A percentile compares a stretch with the other conserved stretches of the same genome.
Evolutionary conservation across 2,329 filamentous ascomycete species (phyloP).

Genomic region (Neofusicoccum laricinum): DNA sequence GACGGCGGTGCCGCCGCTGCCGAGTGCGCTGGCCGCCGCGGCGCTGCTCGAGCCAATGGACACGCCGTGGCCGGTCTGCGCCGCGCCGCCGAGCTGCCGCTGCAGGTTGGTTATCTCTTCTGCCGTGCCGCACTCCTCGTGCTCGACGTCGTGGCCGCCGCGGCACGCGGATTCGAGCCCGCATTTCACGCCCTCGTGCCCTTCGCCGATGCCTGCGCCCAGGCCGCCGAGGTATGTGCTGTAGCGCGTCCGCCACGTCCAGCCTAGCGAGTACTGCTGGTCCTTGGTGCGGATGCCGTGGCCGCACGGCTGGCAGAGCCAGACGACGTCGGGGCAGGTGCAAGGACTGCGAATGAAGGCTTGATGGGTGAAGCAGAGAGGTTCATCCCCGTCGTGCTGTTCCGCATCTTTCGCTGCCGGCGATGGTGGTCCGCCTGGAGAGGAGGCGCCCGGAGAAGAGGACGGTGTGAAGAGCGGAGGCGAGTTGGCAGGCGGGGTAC

Average conservation of each 20-base stretch:
- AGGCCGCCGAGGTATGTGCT: constrained; percentile 73
- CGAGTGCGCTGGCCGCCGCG: neutral
- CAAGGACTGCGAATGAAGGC: constrained; percentile 57
- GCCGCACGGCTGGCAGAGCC: constrained; percentile 84
- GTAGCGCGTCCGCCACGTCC: constrained; percentile 87
- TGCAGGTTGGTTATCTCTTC: neutral
- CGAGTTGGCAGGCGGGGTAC: constrained; percentile 13
- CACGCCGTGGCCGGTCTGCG: neutral
- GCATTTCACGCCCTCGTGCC: constrained; percentile 83
- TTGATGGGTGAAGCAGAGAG: constrained; percentile 41
- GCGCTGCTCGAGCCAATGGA: neutral
- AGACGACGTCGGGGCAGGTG: constrained; percentile 63
- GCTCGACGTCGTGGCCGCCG: constrained; percentile 72
- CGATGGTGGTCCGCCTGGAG: neutral
- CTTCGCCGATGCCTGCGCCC: constrained; percentile 84
- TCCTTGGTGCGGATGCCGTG: constrained; percentile 62
- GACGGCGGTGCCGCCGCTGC: constrained; percentile 30
- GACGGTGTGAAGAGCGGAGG: constrained; percentile 9
- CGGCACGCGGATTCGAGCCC: constrained; percentile 75
- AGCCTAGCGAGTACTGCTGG: constrained; percentile 64
- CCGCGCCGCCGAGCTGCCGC: neutral
- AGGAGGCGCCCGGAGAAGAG: neutral
- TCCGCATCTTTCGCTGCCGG: constrained; percentile 22
- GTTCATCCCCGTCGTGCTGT: neutral
- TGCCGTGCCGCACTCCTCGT: constrained; percentile 68